phyloP scores from a whole-genome alignment of 805 yeast species.

The Wickerhamiella sergipiensis region DNA sequence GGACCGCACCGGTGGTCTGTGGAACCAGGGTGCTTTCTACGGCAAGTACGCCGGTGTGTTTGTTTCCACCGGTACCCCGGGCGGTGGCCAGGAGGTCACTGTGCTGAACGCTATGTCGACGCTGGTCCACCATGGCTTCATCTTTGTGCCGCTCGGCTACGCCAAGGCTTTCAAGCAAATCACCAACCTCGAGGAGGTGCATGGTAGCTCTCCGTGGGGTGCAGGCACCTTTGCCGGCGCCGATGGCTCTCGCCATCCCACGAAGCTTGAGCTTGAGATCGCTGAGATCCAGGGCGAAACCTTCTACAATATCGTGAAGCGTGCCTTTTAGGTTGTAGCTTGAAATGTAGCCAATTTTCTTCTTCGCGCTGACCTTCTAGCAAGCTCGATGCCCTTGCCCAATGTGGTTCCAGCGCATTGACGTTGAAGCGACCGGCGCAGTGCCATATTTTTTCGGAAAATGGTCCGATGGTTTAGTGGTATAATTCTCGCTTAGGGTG shows the following conservation, averaged over 20 bases:
- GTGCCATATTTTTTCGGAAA: neutral
- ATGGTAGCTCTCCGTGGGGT: constrained; percentile 82
- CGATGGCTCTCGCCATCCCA: constrained; percentile 62
- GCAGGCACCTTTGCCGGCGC: constrained; percentile 66
- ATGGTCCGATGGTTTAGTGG: neutral
- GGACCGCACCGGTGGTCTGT: constrained; percentile 63
- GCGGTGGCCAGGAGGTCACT: constrained; percentile 75
- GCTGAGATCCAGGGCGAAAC: constrained; percentile 55
- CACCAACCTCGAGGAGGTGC: constrained; percentile 48
- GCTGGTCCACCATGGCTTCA: constrained; percentile 63
- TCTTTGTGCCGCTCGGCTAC: constrained; percentile 68
- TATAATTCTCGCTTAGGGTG: neutral
- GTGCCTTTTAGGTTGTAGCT: constrained; percentile 11
- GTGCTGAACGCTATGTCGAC: constrained; percentile 42
- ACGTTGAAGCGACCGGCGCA: neutral
- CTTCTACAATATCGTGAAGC: constrained; percentile 36
- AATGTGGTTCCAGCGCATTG: neutral
- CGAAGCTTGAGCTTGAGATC: constrained; percentile 47
- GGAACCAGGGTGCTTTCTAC: constrained; percentile 55
- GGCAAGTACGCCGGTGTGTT: constrained; percentile 69
- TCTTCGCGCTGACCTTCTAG: neutral
- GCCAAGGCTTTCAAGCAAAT: constrained; percentile 40
- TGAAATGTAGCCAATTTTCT: too few relatives aligned
- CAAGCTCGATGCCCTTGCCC: neutral
- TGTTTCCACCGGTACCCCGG: constrained; percentile 55